Conservation (phyloP, 2,329 filamentous ascomycete genomes). For the Mollisia scopiformis region DNA sequence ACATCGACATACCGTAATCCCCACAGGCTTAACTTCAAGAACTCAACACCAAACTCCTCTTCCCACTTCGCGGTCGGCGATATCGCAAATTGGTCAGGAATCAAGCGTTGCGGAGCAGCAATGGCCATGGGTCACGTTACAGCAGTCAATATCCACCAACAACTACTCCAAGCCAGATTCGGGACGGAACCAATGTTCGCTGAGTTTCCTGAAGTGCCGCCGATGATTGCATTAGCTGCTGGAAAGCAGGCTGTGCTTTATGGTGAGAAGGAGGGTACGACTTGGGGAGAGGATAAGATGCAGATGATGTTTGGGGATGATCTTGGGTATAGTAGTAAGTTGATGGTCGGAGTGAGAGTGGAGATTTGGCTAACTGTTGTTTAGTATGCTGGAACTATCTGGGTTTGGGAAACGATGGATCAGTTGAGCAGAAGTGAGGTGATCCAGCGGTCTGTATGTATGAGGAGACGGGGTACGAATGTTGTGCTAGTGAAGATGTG, state of each 20-base stretch:
- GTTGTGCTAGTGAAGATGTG: no score
- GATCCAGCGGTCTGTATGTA: no score
- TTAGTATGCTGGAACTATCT: slow-evolving; percentile 18
- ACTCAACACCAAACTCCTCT: slow-evolving; percentile 56
- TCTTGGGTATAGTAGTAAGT: slow-evolving; percentile 55
- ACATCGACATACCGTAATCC: no score
- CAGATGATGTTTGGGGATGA: slow-evolving; percentile 69
- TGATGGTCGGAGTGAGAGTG: no score
- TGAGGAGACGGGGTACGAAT: no score
- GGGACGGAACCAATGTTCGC: slow-evolving; percentile 49
- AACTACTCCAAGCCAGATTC: slow-evolving; percentile 51
- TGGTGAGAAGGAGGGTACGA: slow-evolving; percentile 57
- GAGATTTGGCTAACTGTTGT: no score
- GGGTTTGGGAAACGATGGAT: slow-evolving; percentile 3
- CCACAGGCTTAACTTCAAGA: slow-evolving; percentile 55
- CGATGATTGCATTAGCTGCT: slow-evolving; percentile 73
- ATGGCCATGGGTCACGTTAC: slow-evolving; percentile 73
- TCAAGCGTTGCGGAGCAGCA: slow-evolving; percentile 77
- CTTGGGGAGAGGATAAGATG: slow-evolving; percentile 64
- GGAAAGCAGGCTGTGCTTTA: slow-evolving; percentile 71
- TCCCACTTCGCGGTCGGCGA: slow-evolving; percentile 74
- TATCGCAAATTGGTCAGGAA: slow-evolving; percentile 71
- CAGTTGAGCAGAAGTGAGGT: no score
- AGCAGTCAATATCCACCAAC: slow-evolving; percentile 69
- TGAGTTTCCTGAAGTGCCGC: slow-evolving; percentile 55